phyloP scores from a whole-genome alignment of 139 green algal genomes.

The Gonium pectorale region DNA sequence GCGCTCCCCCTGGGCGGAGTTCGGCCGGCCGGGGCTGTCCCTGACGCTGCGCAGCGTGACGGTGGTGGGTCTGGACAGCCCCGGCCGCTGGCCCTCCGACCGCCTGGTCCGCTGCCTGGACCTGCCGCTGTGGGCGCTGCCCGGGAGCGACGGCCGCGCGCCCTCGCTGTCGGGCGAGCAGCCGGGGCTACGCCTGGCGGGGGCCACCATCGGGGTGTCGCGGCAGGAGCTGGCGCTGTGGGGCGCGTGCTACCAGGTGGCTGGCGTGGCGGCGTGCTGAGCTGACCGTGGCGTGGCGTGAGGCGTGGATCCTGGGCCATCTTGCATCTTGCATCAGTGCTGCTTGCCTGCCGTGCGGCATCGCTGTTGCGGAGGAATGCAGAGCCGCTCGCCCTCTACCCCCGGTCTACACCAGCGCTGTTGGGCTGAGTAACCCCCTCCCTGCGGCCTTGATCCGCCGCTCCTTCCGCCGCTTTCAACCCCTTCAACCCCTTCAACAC shows the following conservation, averaged over 20 bases:
- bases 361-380: too few relatives aligned
- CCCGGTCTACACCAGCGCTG: too few relatives aligned
- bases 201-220: conserved; percentile 2
- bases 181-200: not conserved
- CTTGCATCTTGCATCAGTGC: too few relatives aligned
- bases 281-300: too few relatives aligned
- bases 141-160: not conserved
- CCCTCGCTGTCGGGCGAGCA: conserved; percentile 13
- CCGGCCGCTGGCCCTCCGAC: conserved; percentile 6
- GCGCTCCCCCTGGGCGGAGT: not conserved
- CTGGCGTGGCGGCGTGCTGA: not conserved
- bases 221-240: conserved; percentile 37
- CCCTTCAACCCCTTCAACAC: too few relatives aligned
- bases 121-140: conserved; percentile 38
- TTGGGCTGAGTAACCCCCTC: too few relatives aligned
- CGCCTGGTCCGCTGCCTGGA: conserved; percentile 35
- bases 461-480: too few relatives aligned
- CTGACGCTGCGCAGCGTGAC: conserved; percentile 32
- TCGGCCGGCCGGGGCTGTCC: not conserved
- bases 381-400: too few relatives aligned
- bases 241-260: conserved; percentile 24
- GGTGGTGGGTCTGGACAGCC: conserved; percentile 20
- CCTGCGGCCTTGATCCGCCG: too few relatives aligned
- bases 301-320: too few relatives aligned
- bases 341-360: too few relatives aligned